Conservation (phyloP, 2,329 filamentous ascomycete species). For the Biscogniauxia marginata region DNA sequence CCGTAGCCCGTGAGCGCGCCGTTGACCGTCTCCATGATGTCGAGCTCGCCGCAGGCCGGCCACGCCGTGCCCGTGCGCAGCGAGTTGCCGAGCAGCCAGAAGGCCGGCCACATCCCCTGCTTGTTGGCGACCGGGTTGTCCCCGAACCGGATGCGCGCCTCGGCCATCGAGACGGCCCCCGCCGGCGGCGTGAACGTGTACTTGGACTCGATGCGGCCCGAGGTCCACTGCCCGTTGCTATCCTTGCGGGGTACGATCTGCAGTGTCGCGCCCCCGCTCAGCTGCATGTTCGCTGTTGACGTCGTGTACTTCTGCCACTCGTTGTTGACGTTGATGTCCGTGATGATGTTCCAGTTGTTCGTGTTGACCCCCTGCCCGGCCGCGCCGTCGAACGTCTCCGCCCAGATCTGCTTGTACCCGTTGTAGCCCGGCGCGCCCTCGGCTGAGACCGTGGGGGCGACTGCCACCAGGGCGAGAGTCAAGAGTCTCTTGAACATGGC, state of each 20-base stretch:
- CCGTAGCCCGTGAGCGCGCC: slow-evolving; percentile 45
- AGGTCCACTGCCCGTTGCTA: slow-evolving; percentile 44
- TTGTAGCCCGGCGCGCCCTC: slow-evolving; percentile 35
- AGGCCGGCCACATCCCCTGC: slow-evolving; percentile 53
- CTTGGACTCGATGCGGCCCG: slow-evolving; percentile 48
- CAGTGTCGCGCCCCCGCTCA: slow-evolving; percentile 49
- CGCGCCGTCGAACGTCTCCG: slow-evolving; percentile 44
- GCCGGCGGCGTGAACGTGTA: slow-evolving; percentile 44
- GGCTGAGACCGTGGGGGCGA: slow-evolving; percentile 16
- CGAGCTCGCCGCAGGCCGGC: slow-evolving; percentile 51
- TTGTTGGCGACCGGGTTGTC: slow-evolving; percentile 37
- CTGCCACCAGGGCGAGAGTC: slow-evolving; percentile 17
- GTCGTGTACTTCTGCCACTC: slow-evolving; percentile 48
- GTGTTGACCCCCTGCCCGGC: slow-evolving; percentile 38
- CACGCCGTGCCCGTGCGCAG: slow-evolving; percentile 45
- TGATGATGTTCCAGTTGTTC: slow-evolving; percentile 46
- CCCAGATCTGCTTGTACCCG: slow-evolving; percentile 45
- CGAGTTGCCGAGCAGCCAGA: slow-evolving; percentile 50
- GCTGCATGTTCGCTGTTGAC: slow-evolving; percentile 46
- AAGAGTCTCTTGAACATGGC: slow-evolving; percentile 26
- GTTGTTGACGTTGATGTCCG: slow-evolving; percentile 45
- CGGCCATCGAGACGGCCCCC: slow-evolving; percentile 41
- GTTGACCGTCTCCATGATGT: slow-evolving; percentile 50
- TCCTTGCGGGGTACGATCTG: slow-evolving; percentile 49
- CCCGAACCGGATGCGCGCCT: slow-evolving; percentile 47